Evolutionary conservation across 78 protist species (phyloP), one percentile per base, ranked within the genome.

Genomic region (Diacronema lutheri): DNA sequence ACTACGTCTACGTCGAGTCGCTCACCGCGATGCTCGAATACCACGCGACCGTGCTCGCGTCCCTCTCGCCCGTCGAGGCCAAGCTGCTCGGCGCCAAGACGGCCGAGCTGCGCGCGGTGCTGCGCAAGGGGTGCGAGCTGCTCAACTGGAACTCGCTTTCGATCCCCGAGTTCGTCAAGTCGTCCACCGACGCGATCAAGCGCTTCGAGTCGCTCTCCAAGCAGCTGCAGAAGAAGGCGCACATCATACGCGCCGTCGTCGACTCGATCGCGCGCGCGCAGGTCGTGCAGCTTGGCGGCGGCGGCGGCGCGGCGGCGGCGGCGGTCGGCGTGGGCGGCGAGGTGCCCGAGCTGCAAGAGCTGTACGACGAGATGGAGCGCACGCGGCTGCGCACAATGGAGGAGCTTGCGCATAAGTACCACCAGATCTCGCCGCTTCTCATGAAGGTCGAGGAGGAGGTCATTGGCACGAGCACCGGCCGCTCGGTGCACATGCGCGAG

Each of bases 71-170:
- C 21, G 83, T 88, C 13, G 93, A 88, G 80, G 6, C 29, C 25
- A 77, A 60, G n/a, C 69, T 95, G 41, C 88, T 92, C 25, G 25
- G 12, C 19, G 38, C 2, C n/a, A 23, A 82, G 41, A 23, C 93
- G 31, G 11, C 0, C n/a, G 60, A 86, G 40, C 81, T 95, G 65
- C 44, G 79, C 50, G n/a, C 1, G 4, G 78, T 38, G 21, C 31
- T 95, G 26, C 25, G 40, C 29, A 92, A 93, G 19, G 96, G 96
- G 25, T 55, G 74, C 55, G 61, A 11, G n/a, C 62, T 87, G 29
- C 83, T 93, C 84, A 95, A 95, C 90, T 95, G 98, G 98, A 92
- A 88, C 83, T 91, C 96, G 37, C 91, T 95, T 26, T 94, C 92
- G 33, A 86, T 94, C 44, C 37, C 50, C 50, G 93, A 88, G 44